A percentile compares a stretch with the other conserved stretches of the same genome.
Conservation (phyloP, 1,284 basidiomycete genomes). For the Paramarasmius palmivorus region DNA sequence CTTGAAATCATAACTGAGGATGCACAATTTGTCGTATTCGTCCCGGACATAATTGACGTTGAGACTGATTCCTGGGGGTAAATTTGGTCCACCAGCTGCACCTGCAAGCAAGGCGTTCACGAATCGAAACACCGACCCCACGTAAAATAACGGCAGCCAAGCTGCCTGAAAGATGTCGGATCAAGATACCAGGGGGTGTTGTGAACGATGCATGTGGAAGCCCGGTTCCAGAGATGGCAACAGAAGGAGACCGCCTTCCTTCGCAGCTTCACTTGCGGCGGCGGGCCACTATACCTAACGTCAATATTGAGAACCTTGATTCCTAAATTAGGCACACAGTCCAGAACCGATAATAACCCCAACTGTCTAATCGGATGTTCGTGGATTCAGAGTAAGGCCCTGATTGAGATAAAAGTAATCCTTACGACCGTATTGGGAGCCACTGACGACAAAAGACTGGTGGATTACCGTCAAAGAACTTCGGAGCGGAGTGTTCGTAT, state of each 20-base stretch:
- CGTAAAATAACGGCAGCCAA: constrained; percentile 35
- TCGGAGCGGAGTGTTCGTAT: constrained; percentile 36
- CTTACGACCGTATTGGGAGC: constrained; percentile 44
- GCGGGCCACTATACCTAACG: constrained; percentile 30
- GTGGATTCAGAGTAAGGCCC: too few species aligned
- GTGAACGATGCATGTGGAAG: constrained; percentile 37
- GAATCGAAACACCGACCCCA: constrained; percentile 32
- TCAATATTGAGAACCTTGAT: too few species aligned
- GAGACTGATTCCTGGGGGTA: constrained; percentile 40
- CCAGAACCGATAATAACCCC: constrained; percentile 33
- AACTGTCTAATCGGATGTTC: constrained; percentile 30
- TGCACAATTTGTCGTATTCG: constrained; percentile 38
- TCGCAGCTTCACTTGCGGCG: constrained; percentile 39
- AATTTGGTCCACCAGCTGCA: constrained; percentile 30
- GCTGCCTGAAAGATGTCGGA: constrained; percentile 27
- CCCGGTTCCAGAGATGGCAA: constrained; percentile 38
- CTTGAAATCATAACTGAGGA: constrained; percentile 34
- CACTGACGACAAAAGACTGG: constrained; percentile 46
- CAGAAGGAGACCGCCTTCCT: constrained; percentile 40
- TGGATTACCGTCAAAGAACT: constrained; percentile 29
- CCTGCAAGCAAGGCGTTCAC: constrained; percentile 29
- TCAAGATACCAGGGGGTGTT: constrained; percentile 31
- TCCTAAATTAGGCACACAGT: too few species aligned
- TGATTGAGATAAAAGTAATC: too few species aligned
- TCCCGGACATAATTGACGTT: constrained; percentile 50